phyloP scores from a whole-genome alignment of 768 basidiomycete genomes.

The Hygrocybe punicea region DNA sequence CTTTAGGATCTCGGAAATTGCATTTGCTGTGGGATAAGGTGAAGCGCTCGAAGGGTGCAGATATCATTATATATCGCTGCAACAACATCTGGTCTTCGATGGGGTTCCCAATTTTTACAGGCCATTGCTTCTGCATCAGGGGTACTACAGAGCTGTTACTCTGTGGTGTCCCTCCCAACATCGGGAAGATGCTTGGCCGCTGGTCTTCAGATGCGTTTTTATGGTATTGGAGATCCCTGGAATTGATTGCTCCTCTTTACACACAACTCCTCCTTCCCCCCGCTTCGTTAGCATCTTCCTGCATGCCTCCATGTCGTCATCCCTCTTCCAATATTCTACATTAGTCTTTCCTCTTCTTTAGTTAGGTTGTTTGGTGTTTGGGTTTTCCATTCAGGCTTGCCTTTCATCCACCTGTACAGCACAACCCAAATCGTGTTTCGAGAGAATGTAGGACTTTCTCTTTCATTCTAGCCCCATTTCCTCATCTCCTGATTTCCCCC shows the following conservation, averaged over 20 bases:
- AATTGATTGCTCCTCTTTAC: slow-evolving; percentile 19
- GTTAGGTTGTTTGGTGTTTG: too few species aligned
- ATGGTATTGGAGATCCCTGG: slow-evolving; percentile 29
- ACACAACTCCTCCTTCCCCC: slow-evolving; percentile 20
- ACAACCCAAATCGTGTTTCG: too few species aligned
- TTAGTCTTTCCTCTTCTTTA: too few species aligned
- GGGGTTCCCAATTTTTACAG: slow-evolving; percentile 18
- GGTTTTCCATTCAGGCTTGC: too few species aligned
- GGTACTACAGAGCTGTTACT: slow-evolving; percentile 33
- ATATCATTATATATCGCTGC: slow-evolving; percentile 20
- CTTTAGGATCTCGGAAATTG: slow-evolving; percentile 13
- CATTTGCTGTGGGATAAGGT: slow-evolving; percentile 27
- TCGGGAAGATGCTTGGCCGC: slow-evolving; percentile 29
- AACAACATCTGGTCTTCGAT: slow-evolving; percentile 23
- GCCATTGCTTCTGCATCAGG: slow-evolving; percentile 36
- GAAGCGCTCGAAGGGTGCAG: slow-evolving; percentile 13
- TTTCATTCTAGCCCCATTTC: too few species aligned
- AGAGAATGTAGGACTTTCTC: too few species aligned
- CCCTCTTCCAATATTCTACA: too few species aligned
- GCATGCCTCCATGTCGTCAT: background rate
- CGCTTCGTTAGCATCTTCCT: background rate
- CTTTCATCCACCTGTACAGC: too few species aligned
- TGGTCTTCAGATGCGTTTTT: slow-evolving; percentile 38
- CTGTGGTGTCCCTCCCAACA: slow-evolving; percentile 28
- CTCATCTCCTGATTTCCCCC: too few species aligned